Evolutionary conservation across 805 yeast species (phyloP).

Genomic region (Nematodospora valgi): DNA sequence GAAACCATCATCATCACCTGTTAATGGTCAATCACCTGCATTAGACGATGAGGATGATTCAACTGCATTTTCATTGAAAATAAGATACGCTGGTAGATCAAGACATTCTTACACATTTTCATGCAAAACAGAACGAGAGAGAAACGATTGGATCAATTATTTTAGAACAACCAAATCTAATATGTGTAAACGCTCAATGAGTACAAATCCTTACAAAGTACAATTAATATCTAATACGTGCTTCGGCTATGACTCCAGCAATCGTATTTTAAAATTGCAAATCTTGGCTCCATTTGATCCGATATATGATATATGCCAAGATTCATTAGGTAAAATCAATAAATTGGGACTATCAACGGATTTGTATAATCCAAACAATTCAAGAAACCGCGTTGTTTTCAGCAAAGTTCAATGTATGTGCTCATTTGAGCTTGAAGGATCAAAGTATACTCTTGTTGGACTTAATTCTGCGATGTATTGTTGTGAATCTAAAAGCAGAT

Average conservation of each 20-base stretch:
- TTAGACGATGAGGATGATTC: constrained; percentile 26
- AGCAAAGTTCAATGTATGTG: constrained; percentile 43
- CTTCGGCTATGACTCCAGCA: constrained; percentile 62
- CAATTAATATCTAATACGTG: constrained; percentile 52
- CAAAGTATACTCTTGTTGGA: constrained; percentile 53
- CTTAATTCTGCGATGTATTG: constrained; percentile 62
- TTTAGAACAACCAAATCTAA: constrained; percentile 38
- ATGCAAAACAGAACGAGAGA: constrained; percentile 45
- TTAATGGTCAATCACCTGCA: neutral
- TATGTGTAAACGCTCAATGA: constrained; percentile 25
- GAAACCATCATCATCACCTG: constrained; percentile 3
- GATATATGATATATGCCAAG: constrained; percentile 31
- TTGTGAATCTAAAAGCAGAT: constrained; percentile 41
- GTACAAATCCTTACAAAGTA: constrained; percentile 53
- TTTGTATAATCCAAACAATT: constrained; percentile 18
- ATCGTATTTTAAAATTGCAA: constrained; percentile 50
- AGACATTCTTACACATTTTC: constrained; percentile 53
- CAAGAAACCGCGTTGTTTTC: constrained; percentile 24
- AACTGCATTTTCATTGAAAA: constrained; percentile 42
- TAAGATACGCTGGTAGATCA: constrained; percentile 54
- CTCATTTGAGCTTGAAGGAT: constrained; percentile 43
- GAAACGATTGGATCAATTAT: constrained; percentile 53
- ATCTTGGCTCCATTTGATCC: constrained; percentile 52
- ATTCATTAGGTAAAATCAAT: constrained; percentile 18
- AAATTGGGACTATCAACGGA: constrained; percentile 23